Evolutionary conservation across 352 stramenopile genomes (phyloP).

Genomic region (Phytophthora cajani): DNA sequence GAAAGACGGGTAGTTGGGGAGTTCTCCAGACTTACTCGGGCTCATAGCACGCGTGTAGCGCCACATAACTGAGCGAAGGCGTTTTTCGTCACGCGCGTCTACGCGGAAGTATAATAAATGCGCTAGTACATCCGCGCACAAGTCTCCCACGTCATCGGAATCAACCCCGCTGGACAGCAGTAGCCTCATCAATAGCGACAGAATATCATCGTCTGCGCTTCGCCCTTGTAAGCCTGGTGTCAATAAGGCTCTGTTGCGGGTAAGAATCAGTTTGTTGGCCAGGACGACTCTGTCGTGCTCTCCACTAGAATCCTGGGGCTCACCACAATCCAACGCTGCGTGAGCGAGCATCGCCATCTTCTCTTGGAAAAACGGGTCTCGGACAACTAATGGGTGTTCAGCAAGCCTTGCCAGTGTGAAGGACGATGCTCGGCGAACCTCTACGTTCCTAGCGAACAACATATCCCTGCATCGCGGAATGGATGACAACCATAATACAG

Average conservation of each 20-base stretch:
- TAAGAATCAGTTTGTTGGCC: constrained; percentile 40
- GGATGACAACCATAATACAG: background rate
- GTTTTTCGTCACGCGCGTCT: constrained; percentile 12
- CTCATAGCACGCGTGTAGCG: constrained; percentile 19
- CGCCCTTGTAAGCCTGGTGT: constrained; percentile 36
- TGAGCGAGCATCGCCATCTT: constrained; percentile 32
- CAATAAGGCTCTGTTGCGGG: constrained; percentile 31
- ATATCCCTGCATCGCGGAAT: constrained; percentile 2
- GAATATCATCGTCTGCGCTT: constrained; percentile 24
- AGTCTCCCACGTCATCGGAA: constrained; percentile 6
- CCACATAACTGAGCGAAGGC: constrained; percentile 20
- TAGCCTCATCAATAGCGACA: constrained; percentile 8
- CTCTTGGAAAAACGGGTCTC: constrained; percentile 41
- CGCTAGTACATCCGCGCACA: constrained; percentile 21
- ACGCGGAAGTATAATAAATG: constrained; percentile 17
- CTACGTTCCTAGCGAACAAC: constrained; percentile 5
- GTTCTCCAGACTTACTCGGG: constrained; percentile 7
- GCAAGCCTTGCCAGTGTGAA: constrained; percentile 41
- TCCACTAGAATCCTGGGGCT: background rate
- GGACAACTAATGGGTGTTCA: constrained; percentile 32
- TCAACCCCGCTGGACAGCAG: background rate
- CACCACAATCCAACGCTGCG: constrained; percentile 1
- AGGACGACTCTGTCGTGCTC: constrained; percentile 20
- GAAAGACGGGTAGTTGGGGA: constrained; percentile 15
- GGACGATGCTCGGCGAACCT: constrained; percentile 34